Evolutionary conservation across 768 basidiomycete species (phyloP), one percentile per base, ranked within the genome.

Genomic region (Russula virescens): DNA sequence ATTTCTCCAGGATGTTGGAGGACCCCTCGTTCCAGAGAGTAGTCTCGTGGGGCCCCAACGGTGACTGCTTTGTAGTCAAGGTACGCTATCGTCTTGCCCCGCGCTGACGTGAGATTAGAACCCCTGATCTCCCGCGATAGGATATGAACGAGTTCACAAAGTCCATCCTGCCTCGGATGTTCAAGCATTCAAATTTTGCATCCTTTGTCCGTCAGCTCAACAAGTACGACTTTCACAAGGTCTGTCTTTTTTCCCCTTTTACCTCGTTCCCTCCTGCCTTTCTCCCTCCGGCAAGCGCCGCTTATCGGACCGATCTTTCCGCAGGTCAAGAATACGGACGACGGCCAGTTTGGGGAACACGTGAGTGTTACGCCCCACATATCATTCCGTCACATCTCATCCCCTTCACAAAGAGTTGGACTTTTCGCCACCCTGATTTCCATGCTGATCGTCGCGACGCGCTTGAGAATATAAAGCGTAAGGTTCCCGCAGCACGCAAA

Each of bases 101-200:
- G n/a, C 49, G 52, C 62, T 51, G 52, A 47, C 52, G 47, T 63
- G 62, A 47, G 52, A 60, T 51, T 50, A 34, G 53, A 49, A 55
- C 51, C 52, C 35, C 62, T 63, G 62, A 63, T 50, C 52, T 49
- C 42, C 48, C 50, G 45, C 67, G 62, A 63, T 63, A 80, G 82
- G 94, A 95, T 78, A 95, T 95, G 90, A 95, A 92, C 75, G 92
- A 94, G 69, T 96, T 96, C 75, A 94, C 94, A 42, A 94, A 92
- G 74, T 84, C 81, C 72, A 80, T 95, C 72, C 82, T 96, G 9
- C 93, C 93, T 8, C 87, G 89, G 42, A 86, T 94, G 80, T 96
- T 96, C 84, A 94, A 95, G 73, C 93, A 96, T 72, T 92, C 89
- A 8, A 96, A 96, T 71, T 96, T 96, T 73, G 93, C 93, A 34